Percentiles rank a stretch among this genome's conserved stretches.
These are phyloP conservation scores for Phytophthora quininea DNA, from an alignment of 352 stramenopile genomes.

Conservation along the genomic window DNA sequence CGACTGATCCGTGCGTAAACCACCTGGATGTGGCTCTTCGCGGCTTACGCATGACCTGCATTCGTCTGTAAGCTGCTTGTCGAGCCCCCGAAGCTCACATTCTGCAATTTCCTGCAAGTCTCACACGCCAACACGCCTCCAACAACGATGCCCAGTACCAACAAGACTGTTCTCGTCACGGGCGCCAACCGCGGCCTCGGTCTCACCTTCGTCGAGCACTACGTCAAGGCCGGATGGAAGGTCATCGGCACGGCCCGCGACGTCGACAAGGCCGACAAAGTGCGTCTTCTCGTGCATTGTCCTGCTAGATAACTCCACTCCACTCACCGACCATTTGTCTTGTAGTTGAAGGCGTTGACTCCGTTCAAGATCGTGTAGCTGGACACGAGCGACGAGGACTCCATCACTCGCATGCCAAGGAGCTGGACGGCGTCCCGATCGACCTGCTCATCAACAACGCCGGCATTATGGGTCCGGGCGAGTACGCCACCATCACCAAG, in stretches of 20 bases:
- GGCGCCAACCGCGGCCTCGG: conserved; percentile 54
- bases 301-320: neutral
- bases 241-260: conserved; percentile 48
- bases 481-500: conserved; percentile 40
- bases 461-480: conserved; percentile 33
- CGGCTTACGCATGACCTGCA: conserved; percentile 1
- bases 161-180: conserved; percentile 62
- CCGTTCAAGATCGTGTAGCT: conserved; percentile 52
- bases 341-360: conserved; percentile 39
- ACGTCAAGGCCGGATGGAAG: conserved; percentile 47
- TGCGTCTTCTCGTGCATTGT: conserved; percentile 6
- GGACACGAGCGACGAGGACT: conserved; percentile 50
- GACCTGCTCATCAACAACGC: conserved; percentile 74
- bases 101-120: neutral
- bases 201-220: conserved; percentile 48
- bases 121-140: neutral
- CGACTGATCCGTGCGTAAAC: neutral
- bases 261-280: conserved; percentile 32
- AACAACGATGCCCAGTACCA: neutral
- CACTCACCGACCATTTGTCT: neutral
- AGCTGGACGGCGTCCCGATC: conserved; percentile 49
- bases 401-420: conserved; percentile 37
- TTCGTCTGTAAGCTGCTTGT: conserved; percentile 10
- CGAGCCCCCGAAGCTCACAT: conserved; percentile 8
- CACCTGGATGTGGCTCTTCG: neutral